Evolutionary conservation across 2,329 filamentous ascomycete genomes (phyloP), one percentile per base, ranked within the genome.

Genomic region (Talaromyces pinophilus): DNA sequence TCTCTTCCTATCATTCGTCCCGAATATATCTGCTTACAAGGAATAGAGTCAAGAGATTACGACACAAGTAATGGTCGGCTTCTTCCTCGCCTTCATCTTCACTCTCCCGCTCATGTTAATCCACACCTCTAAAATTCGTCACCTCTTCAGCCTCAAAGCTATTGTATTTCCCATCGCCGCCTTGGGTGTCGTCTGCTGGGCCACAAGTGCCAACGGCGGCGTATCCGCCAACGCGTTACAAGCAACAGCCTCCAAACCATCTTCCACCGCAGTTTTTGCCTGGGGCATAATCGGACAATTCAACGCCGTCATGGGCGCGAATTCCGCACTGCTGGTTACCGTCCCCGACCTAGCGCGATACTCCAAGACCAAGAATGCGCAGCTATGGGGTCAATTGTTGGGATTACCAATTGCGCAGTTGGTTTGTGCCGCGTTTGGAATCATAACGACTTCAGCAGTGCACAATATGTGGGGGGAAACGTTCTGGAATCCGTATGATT

Each of bases 271-370:
- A 0, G 70, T 74, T 11, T 73, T 79, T 0, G 79, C 77, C 35
- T 81, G 79, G 78, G 71, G 73, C 57, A 72, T 80, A 63, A 75
- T 80, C 68, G 69, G 70, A 17, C 79, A 77, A 48, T 76, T 81
- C 66, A 81, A 80, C 69, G 72, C 75, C 61, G 75, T 79, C 64
- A 74, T 81, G 71, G 78, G 79, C 8, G 72, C 70, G 15, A 74
- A 76, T 35, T 77, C 72, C 5, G 75, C 75, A 5, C 71, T 78
- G 68, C 68, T 78, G 19, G 75, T 79, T 15, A 79, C 75, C 52
- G 77, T 79, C 42, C 77, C 78, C 15, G 77, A 80, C 67, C 70
- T 79, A 11, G 73, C 78, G 11, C 72, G 78, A 5, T 79, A 79
- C 67, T 75, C 72, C 62, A 72, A 71, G 52, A 73, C 77, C 0